Evolutionary conservation across 768 basidiomycete species (phyloP).

Genomic region (Chlorophyllum brunneum): DNA sequence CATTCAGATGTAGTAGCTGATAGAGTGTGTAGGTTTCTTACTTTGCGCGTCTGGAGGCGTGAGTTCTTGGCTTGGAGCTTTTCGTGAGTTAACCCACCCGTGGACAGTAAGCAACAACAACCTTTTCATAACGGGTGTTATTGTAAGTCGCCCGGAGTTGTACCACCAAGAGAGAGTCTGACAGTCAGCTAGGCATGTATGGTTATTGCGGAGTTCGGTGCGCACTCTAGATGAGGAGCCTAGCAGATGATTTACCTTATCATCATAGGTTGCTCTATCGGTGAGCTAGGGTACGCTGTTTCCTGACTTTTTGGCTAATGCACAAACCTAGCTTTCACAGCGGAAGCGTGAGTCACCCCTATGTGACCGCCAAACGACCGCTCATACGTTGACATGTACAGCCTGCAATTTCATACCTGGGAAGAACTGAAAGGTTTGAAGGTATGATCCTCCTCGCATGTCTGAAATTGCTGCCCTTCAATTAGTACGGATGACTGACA

Average conservation of each 20-base stretch:
- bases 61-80: slow-evolving; percentile 14
- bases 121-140: slow-evolving; percentile 33
- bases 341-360: slow-evolving; percentile 35
- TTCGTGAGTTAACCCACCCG: background rate
- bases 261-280: slow-evolving; percentile 34
- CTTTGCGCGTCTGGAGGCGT: slow-evolving; percentile 43
- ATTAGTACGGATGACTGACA: slow-evolving; percentile 15
- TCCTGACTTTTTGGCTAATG: slow-evolving; percentile 4
- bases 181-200: slow-evolving; percentile 29
- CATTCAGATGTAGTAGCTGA: slow-evolving; percentile 2
- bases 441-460: slow-evolving; percentile 21
- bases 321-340: slow-evolving; percentile 37
- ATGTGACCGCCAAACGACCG: background rate
- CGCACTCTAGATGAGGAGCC: slow-evolving; percentile 10
- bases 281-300: slow-evolving; percentile 23
- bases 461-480: slow-evolving; percentile 1
- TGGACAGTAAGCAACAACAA: slow-evolving; percentile 48
- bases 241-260: background rate
- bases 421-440: slow-evolving; percentile 40
- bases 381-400: slow-evolving; percentile 18
- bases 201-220: slow-evolving; percentile 50
- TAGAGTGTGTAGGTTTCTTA: slow-evolving; percentile 30
- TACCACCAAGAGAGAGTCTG: background rate
- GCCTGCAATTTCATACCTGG: slow-evolving; percentile 42
- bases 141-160: slow-evolving; percentile 29